Evolutionary conservation across 2,329 filamentous ascomycete species (phyloP).

Genomic region (Trichoderma polysporum): DNA sequence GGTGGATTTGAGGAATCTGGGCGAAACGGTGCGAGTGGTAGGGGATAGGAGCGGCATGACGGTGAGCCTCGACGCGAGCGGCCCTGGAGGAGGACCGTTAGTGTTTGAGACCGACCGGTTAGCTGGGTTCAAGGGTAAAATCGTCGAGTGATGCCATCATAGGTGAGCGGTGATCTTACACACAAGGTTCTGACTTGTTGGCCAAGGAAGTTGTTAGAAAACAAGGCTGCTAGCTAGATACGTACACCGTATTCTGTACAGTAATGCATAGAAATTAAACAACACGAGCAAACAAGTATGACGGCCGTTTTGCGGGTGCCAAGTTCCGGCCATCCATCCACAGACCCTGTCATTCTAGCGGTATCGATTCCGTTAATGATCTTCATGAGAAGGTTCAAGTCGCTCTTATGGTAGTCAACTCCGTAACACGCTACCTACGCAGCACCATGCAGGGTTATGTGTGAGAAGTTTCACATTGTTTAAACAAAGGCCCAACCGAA

Average conservation of each 20-base stretch:
- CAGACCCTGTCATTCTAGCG: neutral
- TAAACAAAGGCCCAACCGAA: too few relatives aligned
- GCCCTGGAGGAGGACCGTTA: conserved; percentile 63
- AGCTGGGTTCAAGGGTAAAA: conserved; percentile 33
- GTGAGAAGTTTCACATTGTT: neutral
- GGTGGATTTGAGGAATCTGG: conserved; percentile 75
- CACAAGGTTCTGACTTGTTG: neutral
- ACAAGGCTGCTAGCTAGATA: neutral
- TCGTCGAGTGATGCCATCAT: conserved; percentile 36
- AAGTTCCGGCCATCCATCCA: neutral
- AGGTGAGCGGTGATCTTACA: neutral
- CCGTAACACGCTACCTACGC: too few relatives aligned
- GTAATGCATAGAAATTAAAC: neutral
- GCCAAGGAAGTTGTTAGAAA: neutral
- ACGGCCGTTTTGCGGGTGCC: neutral
- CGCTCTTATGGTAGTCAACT: too few relatives aligned
- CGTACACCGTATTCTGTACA: neutral
- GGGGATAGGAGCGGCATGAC: conserved; percentile 71
- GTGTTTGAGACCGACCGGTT: conserved; percentile 60
- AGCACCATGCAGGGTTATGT: neutral
- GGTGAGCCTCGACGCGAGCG: conserved; percentile 67
- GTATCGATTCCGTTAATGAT: conserved; percentile 5
- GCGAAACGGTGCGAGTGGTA: conserved; percentile 73
- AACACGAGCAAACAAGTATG: neutral
- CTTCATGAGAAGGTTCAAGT: neutral